phyloP scores from a whole-genome alignment of 306 rosid genomes.

The Biancaea sappan region DNA sequence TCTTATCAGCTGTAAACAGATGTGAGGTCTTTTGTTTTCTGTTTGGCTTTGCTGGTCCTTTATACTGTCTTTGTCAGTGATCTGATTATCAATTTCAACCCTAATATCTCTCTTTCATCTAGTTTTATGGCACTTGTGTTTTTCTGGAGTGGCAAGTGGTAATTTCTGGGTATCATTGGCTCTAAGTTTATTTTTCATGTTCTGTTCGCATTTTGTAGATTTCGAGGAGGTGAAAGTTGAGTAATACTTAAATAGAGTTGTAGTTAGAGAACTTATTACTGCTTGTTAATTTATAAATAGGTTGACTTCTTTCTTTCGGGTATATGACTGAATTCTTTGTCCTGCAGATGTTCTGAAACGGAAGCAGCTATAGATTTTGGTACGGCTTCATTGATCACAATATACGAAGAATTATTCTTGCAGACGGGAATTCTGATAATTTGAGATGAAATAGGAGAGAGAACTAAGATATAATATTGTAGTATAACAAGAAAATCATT shows the following conservation, averaged over 20 bases:
- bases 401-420: slow-evolving; percentile 11
- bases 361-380: slow-evolving; percentile 26
- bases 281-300: not conserved
- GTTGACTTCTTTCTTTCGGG: not conserved
- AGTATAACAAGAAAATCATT: not conserved
- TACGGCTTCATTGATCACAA: slow-evolving; percentile 18
- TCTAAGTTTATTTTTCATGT: not conserved
- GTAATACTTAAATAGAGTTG: not conserved
- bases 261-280: not conserved
- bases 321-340: slow-evolving; percentile 11
- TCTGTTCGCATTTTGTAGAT: not conserved
- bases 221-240: slow-evolving; percentile 15
- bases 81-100: not conserved
- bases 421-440: slow-evolving; percentile 36
- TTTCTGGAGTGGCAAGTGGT: not conserved
- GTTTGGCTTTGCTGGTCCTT: not conserved
- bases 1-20: not conserved
- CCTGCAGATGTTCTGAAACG: slow-evolving; percentile 39
- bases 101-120: not conserved
- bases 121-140: not conserved
- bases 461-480: not conserved
- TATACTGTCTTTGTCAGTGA: slow-evolving; percentile 1
- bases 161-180: not conserved
- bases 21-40: not conserved
- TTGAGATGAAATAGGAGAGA: slow-evolving; percentile 29